A percentile compares a stretch with the other conserved stretches of the same genome.
Evolutionary conservation across 176 grass and related monocot genomes (phyloP).

Genomic region (Musa schizocarpa): DNA sequence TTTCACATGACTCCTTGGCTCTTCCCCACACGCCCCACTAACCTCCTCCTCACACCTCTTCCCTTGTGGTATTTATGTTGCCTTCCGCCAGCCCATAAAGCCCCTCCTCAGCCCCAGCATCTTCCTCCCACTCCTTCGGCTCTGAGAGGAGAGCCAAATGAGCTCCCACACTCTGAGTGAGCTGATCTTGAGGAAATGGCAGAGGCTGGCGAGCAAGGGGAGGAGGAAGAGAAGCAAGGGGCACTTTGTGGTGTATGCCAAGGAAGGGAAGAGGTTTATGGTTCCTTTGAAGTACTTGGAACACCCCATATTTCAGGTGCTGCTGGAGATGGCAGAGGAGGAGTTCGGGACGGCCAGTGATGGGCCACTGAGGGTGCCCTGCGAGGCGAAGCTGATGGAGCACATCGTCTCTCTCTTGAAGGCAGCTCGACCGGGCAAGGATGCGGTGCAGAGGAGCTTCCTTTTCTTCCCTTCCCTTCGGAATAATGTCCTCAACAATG

Average conservation of each 20-base stretch:
- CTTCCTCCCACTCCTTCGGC: neutral
- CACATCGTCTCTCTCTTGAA: slow-evolving; percentile 23
- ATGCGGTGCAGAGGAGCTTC: too few species aligned
- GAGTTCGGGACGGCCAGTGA: slow-evolving; percentile 23
- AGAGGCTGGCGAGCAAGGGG: slow-evolving; percentile 7
- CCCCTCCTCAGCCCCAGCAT: too few species aligned
- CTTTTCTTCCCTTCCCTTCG: too few species aligned
- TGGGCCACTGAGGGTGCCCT: slow-evolving; percentile 26
- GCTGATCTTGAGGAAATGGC: slow-evolving; percentile 17
- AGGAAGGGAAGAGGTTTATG: slow-evolving; percentile 23
- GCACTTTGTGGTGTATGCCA: slow-evolving; percentile 33
- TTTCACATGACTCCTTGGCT: neutral
- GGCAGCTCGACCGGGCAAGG: too few species aligned
- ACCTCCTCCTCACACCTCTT: neutral
- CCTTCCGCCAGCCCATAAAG: neutral
- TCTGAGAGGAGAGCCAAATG: neutral
- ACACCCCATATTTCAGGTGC: slow-evolving; percentile 30
- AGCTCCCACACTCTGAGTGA: slow-evolving; percentile 13
- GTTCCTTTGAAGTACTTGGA: slow-evolving; percentile 24
- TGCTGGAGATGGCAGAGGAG: slow-evolving; percentile 40
- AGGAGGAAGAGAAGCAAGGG: slow-evolving; percentile 18
- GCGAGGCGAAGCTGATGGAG: slow-evolving; percentile 32
- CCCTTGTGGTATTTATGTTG: neutral
- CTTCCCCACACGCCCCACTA: neutral
- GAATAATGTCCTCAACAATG: too few species aligned